Conservation (phyloP, 805 yeast species). For the Candida namnaoensis region DNA sequence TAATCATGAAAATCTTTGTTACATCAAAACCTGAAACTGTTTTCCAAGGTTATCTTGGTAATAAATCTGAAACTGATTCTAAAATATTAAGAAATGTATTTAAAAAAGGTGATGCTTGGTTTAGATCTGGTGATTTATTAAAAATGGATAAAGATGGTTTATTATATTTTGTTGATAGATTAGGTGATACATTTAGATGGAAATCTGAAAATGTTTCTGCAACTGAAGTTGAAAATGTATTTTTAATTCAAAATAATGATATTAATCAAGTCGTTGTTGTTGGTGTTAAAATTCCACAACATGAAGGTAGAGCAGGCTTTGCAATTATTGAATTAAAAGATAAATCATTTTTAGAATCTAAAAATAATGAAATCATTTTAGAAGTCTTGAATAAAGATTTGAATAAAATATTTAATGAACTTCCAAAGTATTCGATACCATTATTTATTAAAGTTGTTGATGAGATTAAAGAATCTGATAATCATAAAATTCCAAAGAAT, state of each 20-base stretch:
- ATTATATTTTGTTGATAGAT: constrained; percentile 79
- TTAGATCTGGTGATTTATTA: constrained; percentile 80
- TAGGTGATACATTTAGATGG: constrained; percentile 97
- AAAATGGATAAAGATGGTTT: constrained; percentile 58
- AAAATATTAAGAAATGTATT: constrained; percentile 71
- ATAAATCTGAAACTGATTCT: constrained; percentile 67
- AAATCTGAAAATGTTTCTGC: constrained; percentile 93
- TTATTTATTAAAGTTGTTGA: constrained; percentile 64
- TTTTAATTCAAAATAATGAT: constrained; percentile 24
- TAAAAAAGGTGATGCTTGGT: constrained; percentile 84
- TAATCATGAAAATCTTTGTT: constrained; percentile 66
- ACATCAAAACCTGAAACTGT: constrained; percentile 58
- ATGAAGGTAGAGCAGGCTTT: constrained; percentile 93
- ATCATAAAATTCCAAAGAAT: constrained; percentile 74
- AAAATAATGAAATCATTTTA: constrained; percentile 10
- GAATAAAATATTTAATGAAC: constrained; percentile 24
- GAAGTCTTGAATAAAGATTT: constrained; percentile 31
- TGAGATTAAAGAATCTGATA: constrained; percentile 60
- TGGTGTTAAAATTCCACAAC: constrained; percentile 75
- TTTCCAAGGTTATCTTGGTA: constrained; percentile 86
- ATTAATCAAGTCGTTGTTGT: constrained; percentile 75
- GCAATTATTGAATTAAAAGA: constrained; percentile 59
- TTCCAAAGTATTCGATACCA: constrained; percentile 86
- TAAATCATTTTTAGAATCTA: neutral
- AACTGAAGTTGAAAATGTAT: constrained; percentile 81